Evolutionary conservation across 2,329 filamentous ascomycete genomes (phyloP).

Genomic region (Neospermospora avenae): DNA sequence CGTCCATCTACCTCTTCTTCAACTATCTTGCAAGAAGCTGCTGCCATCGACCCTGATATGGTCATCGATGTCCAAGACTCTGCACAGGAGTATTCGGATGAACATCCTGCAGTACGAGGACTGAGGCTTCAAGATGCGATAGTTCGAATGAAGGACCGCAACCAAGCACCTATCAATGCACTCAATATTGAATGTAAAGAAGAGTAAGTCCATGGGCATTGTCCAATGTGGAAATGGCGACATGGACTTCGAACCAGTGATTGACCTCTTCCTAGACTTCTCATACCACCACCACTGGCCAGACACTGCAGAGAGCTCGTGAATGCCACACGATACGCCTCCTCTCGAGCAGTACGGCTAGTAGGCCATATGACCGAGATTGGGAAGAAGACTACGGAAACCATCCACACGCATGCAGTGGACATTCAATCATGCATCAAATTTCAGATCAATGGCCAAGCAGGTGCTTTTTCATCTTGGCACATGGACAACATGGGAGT

Average conservation of each 20-base stretch:
- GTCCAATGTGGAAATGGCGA: neutral
- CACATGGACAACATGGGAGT: constrained; percentile 19
- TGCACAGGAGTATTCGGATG: constrained; percentile 2
- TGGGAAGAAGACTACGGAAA: constrained; percentile 13
- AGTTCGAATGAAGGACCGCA: neutral
- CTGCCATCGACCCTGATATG: constrained; percentile 6
- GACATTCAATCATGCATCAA: constrained; percentile 19
- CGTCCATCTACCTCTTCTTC: constrained; percentile 2
- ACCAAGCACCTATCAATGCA: neutral
- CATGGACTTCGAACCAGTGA: neutral
- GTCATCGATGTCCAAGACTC: constrained; percentile 8
- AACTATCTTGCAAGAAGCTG: constrained; percentile 5
- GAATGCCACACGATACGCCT: constrained; percentile 8
- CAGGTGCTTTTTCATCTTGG: constrained; percentile 16
- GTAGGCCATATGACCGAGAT: constrained; percentile 5
- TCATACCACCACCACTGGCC: constrained; percentile 5
- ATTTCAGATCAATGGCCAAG: constrained; percentile 17
- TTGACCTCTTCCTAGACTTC: neutral
- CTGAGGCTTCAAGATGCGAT: constrained; percentile 8
- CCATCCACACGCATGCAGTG: constrained; percentile 9
- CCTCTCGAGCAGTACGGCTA: constrained; percentile 2
- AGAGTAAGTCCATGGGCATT: neutral
- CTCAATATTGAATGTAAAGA: constrained; percentile 11
- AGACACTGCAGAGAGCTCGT: constrained; percentile 5
- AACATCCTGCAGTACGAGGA: neutral